Evolutionary conservation across 106 monocot species (phyloP), one percentile per base, ranked within the genome.

Genomic region (Allium fistulosum): DNA sequence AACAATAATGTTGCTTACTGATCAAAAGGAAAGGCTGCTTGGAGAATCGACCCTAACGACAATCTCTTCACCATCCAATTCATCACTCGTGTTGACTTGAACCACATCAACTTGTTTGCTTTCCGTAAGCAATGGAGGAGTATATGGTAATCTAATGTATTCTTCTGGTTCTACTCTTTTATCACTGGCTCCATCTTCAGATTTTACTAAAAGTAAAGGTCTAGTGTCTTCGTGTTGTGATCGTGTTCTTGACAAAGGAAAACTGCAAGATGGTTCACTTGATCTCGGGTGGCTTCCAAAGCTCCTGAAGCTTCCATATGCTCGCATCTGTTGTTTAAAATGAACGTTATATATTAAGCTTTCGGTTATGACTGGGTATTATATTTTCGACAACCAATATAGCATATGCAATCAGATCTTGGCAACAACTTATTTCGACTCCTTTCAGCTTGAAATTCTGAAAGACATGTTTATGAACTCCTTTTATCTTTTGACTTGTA

Each of bases 31-130:
- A 22, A 90, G 75, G 16, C 58, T 80, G 66, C 92, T 97, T 0
- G 92, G 92, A n/a, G 97, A 97, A 61, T 97, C 92, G 17, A 97
- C 81, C 52, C 76, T 66, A 3, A 97, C 84, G 58, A 97, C 86
- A 11, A 92, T 60, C 37, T 90, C 94, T 70, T 97, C 94, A 4
- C 76, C 85, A 4, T 59, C 84, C 6, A 83, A 93, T 57, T 97
- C 97, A 66, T 88, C 89, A 52, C 84, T 89, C 1, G 92, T 86
- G 51, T 87, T 74, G 49, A 82, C 80, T 51, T 80, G 72, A 9
- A 47, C 56, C 47, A 16, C 46, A 18, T 68, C 28, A 22, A 9
- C 56, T 17, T 49, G 58, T 9, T 47, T 74, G 60, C 72, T 72
- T 17, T 80, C 45, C 11, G 80, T 49, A 27, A 70, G 67, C 64